Evolutionary conservation across 768 basidiomycete genomes (phyloP).

Genomic region (Psilocybe cubensis): DNA sequence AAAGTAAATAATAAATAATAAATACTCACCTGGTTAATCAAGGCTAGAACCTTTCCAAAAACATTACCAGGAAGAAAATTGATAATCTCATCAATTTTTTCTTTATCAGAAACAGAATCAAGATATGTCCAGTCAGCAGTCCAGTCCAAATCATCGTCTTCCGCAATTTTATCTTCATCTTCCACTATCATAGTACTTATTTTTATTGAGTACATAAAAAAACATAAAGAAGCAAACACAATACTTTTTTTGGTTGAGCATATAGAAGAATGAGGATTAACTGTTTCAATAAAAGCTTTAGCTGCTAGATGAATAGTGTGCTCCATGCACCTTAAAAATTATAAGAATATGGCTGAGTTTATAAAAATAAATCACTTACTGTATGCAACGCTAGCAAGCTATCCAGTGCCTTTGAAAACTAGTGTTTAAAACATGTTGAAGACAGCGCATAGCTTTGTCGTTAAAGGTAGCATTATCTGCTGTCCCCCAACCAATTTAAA

Average conservation of each 20-base stretch:
- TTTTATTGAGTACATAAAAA: too few relatives aligned
- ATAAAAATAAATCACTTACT: background rate
- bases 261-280: background rate
- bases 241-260: background rate
- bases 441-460: slow-evolving; percentile 7
- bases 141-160: background rate
- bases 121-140: background rate
- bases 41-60: background rate
- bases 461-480: slow-evolving; percentile 20
- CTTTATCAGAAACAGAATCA: background rate
- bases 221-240: too few relatives aligned
- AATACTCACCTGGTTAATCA: slow-evolving; percentile 2
- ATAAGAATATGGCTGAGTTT: background rate
- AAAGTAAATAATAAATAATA: background rate
- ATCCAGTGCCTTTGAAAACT: background rate
- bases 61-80: background rate
- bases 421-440: background rate
- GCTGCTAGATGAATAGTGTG: background rate
- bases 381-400: background rate
- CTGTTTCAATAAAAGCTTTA: background rate
- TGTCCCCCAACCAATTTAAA: slow-evolving; percentile 12
- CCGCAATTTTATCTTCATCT: background rate
- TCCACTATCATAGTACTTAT: too few relatives aligned
- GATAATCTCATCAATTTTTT: background rate
- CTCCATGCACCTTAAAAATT: background rate